phyloP scores from a whole-genome alignment of 257 asterid genomes.

The Nicotiana obtusifolia region DNA sequence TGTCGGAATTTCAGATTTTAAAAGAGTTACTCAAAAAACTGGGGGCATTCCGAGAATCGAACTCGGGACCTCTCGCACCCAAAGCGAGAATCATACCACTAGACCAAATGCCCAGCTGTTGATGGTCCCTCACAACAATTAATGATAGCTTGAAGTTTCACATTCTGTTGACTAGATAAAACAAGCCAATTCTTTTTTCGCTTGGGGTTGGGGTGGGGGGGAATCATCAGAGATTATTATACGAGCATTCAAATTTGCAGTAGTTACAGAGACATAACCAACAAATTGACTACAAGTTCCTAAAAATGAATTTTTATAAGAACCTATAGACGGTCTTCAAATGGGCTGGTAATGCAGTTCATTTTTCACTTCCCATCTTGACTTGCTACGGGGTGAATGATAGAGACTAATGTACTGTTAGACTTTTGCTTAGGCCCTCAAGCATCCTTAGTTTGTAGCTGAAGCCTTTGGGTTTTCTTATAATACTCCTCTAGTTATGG shows the following conservation, averaged over 20 bases:
- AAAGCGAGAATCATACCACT: constrained; percentile 82
- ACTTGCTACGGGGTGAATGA: neutral
- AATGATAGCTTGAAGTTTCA: too few relatives aligned
- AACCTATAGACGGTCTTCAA: too few relatives aligned
- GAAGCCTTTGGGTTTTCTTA: neutral
- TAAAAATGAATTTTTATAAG: neutral
- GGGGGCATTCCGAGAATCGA: constrained; percentile 50
- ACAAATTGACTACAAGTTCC: neutral
- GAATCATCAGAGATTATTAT: too few relatives aligned
- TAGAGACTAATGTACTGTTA: neutral
- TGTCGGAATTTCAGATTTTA: neutral
- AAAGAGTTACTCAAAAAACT: too few relatives aligned
- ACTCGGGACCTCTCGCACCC: constrained; percentile 80
- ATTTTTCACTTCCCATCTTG: neutral
- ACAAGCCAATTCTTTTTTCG: too few relatives aligned
- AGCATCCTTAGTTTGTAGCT: neutral
- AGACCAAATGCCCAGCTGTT: constrained; percentile 65
- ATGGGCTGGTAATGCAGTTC: neutral
- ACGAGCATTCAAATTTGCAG: neutral
- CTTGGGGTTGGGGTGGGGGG: too few relatives aligned
- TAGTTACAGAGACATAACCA: neutral
- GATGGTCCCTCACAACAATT: neutral
- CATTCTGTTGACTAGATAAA: too few relatives aligned
- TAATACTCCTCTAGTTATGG: neutral
- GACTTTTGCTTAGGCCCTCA: neutral